phyloP scores from a whole-genome alignment of 2,329 filamentous ascomycete species.

The Periconia digitata region DNA sequence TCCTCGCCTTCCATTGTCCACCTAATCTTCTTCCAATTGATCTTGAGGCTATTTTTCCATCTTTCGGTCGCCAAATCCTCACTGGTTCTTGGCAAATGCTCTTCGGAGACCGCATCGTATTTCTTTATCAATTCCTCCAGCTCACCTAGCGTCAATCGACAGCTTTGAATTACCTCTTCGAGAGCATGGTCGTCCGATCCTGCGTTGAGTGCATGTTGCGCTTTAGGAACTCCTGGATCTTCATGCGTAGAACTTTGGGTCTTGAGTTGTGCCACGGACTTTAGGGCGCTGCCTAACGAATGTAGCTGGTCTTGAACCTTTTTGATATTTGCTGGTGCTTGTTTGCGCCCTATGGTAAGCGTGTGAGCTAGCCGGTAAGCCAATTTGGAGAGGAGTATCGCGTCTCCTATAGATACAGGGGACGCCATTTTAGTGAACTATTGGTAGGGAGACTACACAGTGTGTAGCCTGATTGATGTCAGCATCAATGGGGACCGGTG shows the following conservation, averaged over 20 bases:
- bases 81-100: too few relatives aligned
- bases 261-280: not conserved
- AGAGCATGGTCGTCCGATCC: too few relatives aligned
- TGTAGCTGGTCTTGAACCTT: constrained; percentile 6
- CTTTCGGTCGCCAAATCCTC: too few relatives aligned
- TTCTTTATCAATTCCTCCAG: not conserved
- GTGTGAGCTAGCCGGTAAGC: constrained; percentile 3
- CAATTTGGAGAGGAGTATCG: constrained; percentile 7
- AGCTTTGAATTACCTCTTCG: too few relatives aligned
- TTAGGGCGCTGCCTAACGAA: constrained; percentile 3
- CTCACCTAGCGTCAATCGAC: too few relatives aligned
- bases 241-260: not conserved
- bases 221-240: not conserved
- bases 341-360: constrained; percentile 6
- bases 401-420: constrained; percentile 7
- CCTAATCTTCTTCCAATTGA: constrained; percentile 8
- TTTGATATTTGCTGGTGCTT: constrained; percentile 5
- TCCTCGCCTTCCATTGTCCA: constrained; percentile 11
- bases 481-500: too few relatives aligned
- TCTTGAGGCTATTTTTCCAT: constrained; percentile 5
- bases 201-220: not conserved
- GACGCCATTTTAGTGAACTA: constrained; percentile 1
- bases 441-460: not conserved
- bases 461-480: too few relatives aligned
- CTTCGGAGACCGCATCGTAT: too few relatives aligned